Conservation (phyloP, 2,329 filamentous ascomycete species). For the Diaporthe nobilis region DNA sequence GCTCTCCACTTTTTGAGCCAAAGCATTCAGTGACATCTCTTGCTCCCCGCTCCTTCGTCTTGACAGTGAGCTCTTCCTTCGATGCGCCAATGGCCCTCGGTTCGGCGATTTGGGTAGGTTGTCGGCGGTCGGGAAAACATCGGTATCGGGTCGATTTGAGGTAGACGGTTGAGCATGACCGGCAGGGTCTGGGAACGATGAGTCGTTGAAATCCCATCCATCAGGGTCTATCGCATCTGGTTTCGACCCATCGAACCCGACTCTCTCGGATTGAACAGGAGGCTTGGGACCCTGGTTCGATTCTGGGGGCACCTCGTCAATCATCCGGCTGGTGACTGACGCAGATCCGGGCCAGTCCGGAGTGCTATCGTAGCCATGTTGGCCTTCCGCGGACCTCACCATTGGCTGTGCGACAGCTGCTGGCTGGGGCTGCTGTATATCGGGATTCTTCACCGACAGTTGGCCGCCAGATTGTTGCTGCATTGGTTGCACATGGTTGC, state of each 20-base stretch:
- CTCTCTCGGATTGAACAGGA: constrained; percentile 56
- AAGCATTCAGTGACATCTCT: constrained; percentile 66
- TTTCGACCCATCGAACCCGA: constrained; percentile 64
- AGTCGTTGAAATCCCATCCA: constrained; percentile 94
- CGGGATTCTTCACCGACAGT: constrained; percentile 49
- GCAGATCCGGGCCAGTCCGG: constrained; percentile 52
- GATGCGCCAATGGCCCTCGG: constrained; percentile 76
- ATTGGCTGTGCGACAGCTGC: constrained; percentile 55
- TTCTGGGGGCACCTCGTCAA: constrained; percentile 45
- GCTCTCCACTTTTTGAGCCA: constrained; percentile 74
- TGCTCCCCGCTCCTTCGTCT: constrained; percentile 79
- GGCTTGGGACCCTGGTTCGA: constrained; percentile 58
- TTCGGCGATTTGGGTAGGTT: constrained; percentile 85
- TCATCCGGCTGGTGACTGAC: constrained; percentile 45
- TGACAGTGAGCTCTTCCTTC: constrained; percentile 85
- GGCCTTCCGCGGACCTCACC: constrained; percentile 34
- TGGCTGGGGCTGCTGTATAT: constrained; percentile 52
- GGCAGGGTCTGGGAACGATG: constrained; percentile 71
- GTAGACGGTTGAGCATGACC: constrained; percentile 61
- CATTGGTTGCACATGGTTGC: constrained; percentile 65
- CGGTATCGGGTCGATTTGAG: constrained; percentile 83
- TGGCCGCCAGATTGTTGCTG: constrained; percentile 53
- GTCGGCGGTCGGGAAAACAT: constrained; percentile 87
- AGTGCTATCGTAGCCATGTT: constrained; percentile 49
- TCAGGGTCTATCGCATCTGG: constrained; percentile 70